These are phyloP conservation scores for Aspergillus unguis DNA, from an alignment of 2,329 filamentous ascomycete genomes.

Conservation along the genomic window DNA sequence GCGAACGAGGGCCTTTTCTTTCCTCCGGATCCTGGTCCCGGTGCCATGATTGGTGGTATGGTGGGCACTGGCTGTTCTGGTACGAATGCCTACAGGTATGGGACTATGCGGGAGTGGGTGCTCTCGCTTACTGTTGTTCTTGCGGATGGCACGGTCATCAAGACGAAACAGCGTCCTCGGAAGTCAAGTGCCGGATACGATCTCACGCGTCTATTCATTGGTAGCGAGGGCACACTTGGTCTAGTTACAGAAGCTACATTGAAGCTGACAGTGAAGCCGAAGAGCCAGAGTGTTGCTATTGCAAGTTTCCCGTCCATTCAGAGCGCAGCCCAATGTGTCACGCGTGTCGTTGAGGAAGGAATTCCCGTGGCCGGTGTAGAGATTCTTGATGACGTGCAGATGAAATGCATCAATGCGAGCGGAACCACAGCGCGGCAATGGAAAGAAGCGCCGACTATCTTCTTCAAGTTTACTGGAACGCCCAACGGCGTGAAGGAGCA, in stretches of 20 bases:
- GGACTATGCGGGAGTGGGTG: constrained; percentile 95
- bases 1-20: constrained; percentile 76
- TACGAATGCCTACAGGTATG: constrained; percentile 88
- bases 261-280: constrained; percentile 78
- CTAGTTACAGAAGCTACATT: constrained; percentile 87
- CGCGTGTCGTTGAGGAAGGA: constrained; percentile 73
- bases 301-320: constrained; percentile 63
- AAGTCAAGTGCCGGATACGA: constrained; percentile 93
- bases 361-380: constrained; percentile 89
- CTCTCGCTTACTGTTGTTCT: constrained; percentile 81
- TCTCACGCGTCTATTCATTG: constrained; percentile 83
- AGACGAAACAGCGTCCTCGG: constrained; percentile 80
- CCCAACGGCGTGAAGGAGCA: constrained; percentile 61
- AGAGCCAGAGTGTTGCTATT: constrained; percentile 76
- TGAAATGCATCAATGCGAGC: constrained; percentile 63
- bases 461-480: constrained; percentile 72
- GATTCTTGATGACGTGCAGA: constrained; percentile 88
- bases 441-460: constrained; percentile 68
- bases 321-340: constrained; percentile 73
- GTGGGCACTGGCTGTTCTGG: constrained; percentile 57
- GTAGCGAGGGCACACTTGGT: constrained; percentile 86
- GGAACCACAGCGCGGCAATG: constrained; percentile 52
- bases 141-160: constrained; percentile 85
- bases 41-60: constrained; percentile 83
- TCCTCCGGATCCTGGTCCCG: constrained; percentile 85